phyloP scores from a whole-genome alignment of 192 early-diverging fungal genomes.

The Coemansia sp. region DNA sequence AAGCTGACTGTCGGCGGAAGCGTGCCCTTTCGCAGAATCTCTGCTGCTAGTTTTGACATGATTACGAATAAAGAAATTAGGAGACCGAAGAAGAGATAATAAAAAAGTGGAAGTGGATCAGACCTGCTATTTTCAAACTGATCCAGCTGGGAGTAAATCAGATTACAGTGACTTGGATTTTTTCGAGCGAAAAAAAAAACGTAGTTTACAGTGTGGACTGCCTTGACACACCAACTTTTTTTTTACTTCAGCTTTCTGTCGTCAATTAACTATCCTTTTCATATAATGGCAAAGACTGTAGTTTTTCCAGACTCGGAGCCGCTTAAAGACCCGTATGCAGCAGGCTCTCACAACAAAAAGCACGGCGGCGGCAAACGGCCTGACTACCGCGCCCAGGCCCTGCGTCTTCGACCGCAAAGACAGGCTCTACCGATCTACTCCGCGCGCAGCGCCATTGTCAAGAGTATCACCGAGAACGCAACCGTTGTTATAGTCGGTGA shows the following conservation, averaged over 20 bases:
- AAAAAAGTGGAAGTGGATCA: too few relatives aligned
- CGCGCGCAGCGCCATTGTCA: constrained; percentile 37
- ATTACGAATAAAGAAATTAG: neutral
- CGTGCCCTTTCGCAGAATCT: constrained; percentile 22
- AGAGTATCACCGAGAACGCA: constrained; percentile 19
- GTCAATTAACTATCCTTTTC: neutral
- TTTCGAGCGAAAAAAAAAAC: too few relatives aligned
- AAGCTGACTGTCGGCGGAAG: constrained; percentile 19
- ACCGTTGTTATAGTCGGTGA: constrained; percentile 76
- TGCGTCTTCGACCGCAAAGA: constrained; percentile 29
- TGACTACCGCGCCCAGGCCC: constrained; percentile 24
- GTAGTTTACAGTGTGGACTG: too few relatives aligned
- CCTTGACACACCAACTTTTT: neutral
- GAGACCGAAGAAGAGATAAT: too few relatives aligned
- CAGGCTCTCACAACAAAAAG: neutral
- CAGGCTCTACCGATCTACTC: constrained; percentile 54
- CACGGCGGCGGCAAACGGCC: neutral
- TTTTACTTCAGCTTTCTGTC: too few relatives aligned
- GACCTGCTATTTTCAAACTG: too few relatives aligned
- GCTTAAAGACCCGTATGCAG: neutral
- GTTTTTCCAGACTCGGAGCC: constrained; percentile 6
- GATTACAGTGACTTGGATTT: too few relatives aligned
- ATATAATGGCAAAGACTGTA: constrained; percentile 6
- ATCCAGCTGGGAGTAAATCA: too few relatives aligned
- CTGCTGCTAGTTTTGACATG: constrained; percentile 23